Evolutionary conservation across 148 eudicot species (phyloP).

Genomic region (Mesembryanthemum crystallinum): DNA sequence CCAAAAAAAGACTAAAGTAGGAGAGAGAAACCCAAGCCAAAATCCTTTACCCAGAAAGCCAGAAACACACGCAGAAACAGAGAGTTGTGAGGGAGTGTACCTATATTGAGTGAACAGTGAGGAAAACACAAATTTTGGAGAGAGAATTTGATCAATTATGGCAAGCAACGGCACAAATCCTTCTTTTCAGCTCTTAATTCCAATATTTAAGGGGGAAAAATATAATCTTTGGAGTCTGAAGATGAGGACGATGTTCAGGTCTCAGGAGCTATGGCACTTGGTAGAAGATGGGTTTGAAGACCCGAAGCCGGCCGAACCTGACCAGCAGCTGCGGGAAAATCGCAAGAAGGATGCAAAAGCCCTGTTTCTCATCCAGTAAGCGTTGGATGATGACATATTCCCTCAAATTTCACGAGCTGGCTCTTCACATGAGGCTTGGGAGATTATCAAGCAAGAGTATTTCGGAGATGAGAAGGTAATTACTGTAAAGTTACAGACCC

Average conservation of each 20-base stretch:
- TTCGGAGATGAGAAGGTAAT: conserved; percentile 9
- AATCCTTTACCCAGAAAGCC: no score
- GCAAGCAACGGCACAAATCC: neutral
- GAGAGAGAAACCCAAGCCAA: no score
- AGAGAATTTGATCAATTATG: no score
- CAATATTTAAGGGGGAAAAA: conserved; percentile 4
- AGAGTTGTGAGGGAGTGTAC: no score
- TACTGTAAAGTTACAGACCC: neutral
- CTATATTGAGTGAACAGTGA: no score
- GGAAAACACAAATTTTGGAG: no score
- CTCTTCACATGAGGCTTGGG: conserved; percentile 6
- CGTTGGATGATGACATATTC: conserved; percentile 7
- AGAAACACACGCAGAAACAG: no score
- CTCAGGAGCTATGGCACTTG: neutral
- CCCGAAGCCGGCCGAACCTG: no score
- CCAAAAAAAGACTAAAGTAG: no score
- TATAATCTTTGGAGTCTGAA: conserved; percentile 10
- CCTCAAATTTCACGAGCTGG: neutral
- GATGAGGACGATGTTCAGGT: conserved; percentile 12
- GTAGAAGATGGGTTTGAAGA: no score
- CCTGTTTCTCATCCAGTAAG: conserved; percentile 7
- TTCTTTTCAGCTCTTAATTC: conserved; percentile 7
- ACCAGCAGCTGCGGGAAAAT: no score
- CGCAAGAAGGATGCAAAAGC: conserved; percentile 13
- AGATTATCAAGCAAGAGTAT: conserved; percentile 9